Evolutionary conservation across 768 basidiomycete species (phyloP), one percentile per base, ranked within the genome.

Genomic region (Tylopilus rubrobrunneus): DNA sequence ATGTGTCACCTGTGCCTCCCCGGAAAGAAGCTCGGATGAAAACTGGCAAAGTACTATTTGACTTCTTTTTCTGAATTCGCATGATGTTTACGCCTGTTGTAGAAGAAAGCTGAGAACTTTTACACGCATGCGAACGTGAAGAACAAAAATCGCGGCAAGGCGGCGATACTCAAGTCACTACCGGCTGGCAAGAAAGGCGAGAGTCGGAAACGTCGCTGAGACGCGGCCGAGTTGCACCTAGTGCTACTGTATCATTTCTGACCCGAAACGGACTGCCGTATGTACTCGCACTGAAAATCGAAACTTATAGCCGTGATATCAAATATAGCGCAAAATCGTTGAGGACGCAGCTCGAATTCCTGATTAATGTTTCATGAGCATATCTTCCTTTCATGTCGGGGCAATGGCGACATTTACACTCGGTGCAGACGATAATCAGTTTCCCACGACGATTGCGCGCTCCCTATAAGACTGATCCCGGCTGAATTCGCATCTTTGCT

Each of bases 71-170:
- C 33, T 12, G 17, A 21, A 0, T 54, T 41, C 43, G 19, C 28
- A 28, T 54, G 40, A 42, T 14, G 12, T 52, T 67, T 28, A 63
- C 50, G 56, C 33, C 19, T 21, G n/a, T 29, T 37, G 28, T 64
- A 92, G 92, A 87, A 85, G 76, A 93, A 90, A 73, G 83, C 90
- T 10, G 77, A 79, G 52, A 98, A 98, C 74, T 98, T 93, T 75
- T 97, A 91, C 74, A 82, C 85, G 4, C 78, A 67, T 39, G 81
- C 87, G 5, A 93, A 93, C 58, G 89, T 93, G 58, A 93, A 93
- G 76, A 92, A 92, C 71, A 92, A 87, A 70, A 90, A 83, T 58
- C 83, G 89, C 33, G 71, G 72, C 45, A 87, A 86, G 62, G 78
- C 82, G 21, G 77, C 80, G 23, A 59, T 86, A 46, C 72, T 87